Base-by-base conservation (phyloP, 2,329 filamentous ascomycete genomes). In the Colletotrichum agaves region DNA sequence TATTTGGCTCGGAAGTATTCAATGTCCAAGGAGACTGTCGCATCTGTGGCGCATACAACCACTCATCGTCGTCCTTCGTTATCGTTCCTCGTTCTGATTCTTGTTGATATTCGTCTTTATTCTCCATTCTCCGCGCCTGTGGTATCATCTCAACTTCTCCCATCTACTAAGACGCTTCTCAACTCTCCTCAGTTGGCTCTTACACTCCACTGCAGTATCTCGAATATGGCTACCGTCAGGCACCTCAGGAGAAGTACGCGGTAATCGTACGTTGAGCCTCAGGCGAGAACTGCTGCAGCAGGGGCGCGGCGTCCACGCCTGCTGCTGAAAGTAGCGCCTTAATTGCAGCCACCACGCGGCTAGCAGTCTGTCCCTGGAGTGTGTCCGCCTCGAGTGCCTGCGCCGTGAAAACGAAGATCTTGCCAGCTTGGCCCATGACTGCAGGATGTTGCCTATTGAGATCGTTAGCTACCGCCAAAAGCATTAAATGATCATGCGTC, bases 381-480 rank as follows among this genome's bases (percentile, higher is more conserved):
- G 94, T 95, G 76, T 97, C 93, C 5, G 93, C 91, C 76, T 98
- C 95, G 13, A 99, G 88, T 19, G 94, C 95, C 78, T 97, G 91
- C 27, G 91, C 93, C 63, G 98, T 92, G 74, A 89, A 91, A 27
- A 91, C 88, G 76, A 99, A 98, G 67, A 94, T 87, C 78, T 94
- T 93, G 71, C 88, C 88, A 6, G 93, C 90, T 76, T 96, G 92
- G 70, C 85, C 84, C 74, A 93, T 84, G 52, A 98, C 92, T 13
- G 88, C 90, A 0, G 93, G 92, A 75, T 98, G 93, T 89, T 92
- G 92, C 79, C 96, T 98, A 72, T 74, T 81, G 70, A 80, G 76
- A 53, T 27, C n/a, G 11, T 50, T 11, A 35, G 46, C 39, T 11
- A 37, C 7, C 23, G 33, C 3, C 15, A n/a, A 13, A 5, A 21